Evolutionary conservation across 257 asterid species (phyloP).

Genomic region (Solanum bulbocastanum): DNA sequence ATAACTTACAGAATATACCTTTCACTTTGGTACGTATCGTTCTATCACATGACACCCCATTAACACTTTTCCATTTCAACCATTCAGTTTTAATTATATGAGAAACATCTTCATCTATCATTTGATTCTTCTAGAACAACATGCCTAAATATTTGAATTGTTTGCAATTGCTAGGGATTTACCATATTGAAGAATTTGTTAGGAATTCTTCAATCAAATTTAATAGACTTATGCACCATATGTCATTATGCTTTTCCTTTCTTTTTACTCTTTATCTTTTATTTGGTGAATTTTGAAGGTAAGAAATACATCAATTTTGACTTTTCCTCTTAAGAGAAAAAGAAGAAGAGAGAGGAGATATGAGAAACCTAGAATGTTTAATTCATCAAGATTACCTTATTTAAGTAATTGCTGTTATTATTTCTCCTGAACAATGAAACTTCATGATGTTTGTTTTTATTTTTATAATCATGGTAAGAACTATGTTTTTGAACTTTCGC

Average conservation of each 20-base stretch:
- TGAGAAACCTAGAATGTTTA: background rate
- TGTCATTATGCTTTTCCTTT: background rate
- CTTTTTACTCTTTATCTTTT: background rate
- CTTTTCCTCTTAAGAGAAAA: background rate
- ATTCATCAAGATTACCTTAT: background rate
- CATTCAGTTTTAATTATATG: background rate
- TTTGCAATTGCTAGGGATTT: background rate
- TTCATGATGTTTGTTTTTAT: background rate
- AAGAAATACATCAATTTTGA: background rate
- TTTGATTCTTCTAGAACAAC: background rate
- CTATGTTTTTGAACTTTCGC: background rate
- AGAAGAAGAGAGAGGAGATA: background rate
- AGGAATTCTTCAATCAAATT: background rate
- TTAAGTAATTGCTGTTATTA: background rate
- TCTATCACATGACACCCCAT: background rate
- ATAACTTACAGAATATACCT: background rate
- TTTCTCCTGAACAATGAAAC: background rate
- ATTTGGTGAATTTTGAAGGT: background rate
- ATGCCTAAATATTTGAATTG: background rate
- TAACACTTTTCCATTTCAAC: background rate
- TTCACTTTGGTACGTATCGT: background rate
- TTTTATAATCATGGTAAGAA: background rate
- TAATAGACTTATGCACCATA: background rate
- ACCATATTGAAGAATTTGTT: background rate
- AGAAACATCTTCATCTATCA: background rate